Evolutionary conservation across 352 stramenopile genomes (phyloP), one percentile per base, ranked within the genome.

Genomic region (Plasmopara muralis): DNA sequence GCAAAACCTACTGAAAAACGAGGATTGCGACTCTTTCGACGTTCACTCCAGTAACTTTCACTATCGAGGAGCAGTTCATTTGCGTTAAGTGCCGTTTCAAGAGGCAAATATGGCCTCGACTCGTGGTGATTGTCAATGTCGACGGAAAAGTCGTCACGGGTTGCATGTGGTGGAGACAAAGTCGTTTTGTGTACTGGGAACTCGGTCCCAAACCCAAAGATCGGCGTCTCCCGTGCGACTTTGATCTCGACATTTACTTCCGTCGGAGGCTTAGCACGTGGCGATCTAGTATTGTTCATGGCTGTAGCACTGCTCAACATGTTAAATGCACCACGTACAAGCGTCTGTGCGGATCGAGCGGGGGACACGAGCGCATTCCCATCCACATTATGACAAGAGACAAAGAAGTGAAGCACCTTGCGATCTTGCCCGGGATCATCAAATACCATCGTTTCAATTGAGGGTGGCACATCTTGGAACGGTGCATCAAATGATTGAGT

Each of bases 231-330:
- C 10, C 66, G 50, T 6, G 67, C 67, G 30, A 86, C 60, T 33
- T 75, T 74, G 29, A 90, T 73, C 57, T 90, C 74, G 8, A 90
- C 68, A 35, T 70, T 84, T 20, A 90, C 77, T 9, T 90, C 80
- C 0, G 74, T 83, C 0, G 76, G 62, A 0, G 76, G 50, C 40
- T 79, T 85, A 33, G 65, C 47, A 3, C 68, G 68, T 5, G 70
- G 72, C 0, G 74, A 80, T 53, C 76, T 85, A 43, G 46, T 53
- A 45, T 44, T 66, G 48, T 49, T 66, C 40, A 66, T 57, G 48
- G 60, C 47, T 1, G 60, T 62, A 30, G 63, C 52, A 5, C 57
- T 66, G 47, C 76, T 70, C 12, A 91, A 60, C 70, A 87, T 89
- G 50, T 65, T 88, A 34, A 89, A 66, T 5, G 81, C 78, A n/a